Evolutionary conservation across 148 eudicot genomes (phyloP).

Genomic region (Fagopyrum esculentum): DNA sequence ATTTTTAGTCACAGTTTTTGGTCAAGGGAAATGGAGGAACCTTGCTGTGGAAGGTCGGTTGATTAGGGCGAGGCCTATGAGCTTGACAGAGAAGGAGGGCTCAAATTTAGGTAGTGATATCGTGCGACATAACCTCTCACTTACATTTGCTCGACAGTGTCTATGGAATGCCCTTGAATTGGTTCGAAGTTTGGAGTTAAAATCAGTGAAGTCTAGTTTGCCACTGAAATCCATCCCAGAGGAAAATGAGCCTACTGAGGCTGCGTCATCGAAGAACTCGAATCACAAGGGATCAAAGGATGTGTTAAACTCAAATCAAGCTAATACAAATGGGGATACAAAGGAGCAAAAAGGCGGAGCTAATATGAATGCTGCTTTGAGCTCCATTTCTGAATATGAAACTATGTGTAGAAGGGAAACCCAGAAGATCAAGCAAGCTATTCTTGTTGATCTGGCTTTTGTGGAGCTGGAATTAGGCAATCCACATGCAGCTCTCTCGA

Average conservation of each 20-base stretch:
- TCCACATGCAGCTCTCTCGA: conserved; percentile 58
- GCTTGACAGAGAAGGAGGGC: conserved; percentile 28
- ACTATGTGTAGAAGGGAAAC: conserved; percentile 53
- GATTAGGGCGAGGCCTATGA: conserved; percentile 23
- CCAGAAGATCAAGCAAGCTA: conserved; percentile 64
- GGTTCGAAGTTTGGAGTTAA: conserved; percentile 32
- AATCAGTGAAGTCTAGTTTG: conserved; percentile 28
- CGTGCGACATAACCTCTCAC: conserved; percentile 40
- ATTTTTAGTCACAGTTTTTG: conserved; percentile 52
- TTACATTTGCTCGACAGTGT: conserved; percentile 58
- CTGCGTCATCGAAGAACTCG: conserved; percentile 20
- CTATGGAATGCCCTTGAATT: conserved; percentile 65
- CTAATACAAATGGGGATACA: conserved; percentile 63
- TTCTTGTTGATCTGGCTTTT: conserved; percentile 72
- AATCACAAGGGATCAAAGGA: conserved; percentile 33
- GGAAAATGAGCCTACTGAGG: conserved; percentile 39
- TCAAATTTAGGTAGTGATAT: conserved; percentile 25
- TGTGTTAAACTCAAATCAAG: conserved; percentile 35
- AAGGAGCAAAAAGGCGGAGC: conserved; percentile 54
- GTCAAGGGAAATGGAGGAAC: conserved; percentile 81
- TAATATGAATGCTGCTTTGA: conserved; percentile 29
- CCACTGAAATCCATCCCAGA: conserved; percentile 23
- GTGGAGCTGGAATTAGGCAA: conserved; percentile 73
- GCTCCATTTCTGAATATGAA: conserved; percentile 47
- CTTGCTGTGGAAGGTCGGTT: conserved; percentile 41